These are phyloP conservation scores for Claviceps pusilla DNA, from an alignment of 2,329 filamentous ascomycete genomes.

Conservation along the genomic window DNA sequence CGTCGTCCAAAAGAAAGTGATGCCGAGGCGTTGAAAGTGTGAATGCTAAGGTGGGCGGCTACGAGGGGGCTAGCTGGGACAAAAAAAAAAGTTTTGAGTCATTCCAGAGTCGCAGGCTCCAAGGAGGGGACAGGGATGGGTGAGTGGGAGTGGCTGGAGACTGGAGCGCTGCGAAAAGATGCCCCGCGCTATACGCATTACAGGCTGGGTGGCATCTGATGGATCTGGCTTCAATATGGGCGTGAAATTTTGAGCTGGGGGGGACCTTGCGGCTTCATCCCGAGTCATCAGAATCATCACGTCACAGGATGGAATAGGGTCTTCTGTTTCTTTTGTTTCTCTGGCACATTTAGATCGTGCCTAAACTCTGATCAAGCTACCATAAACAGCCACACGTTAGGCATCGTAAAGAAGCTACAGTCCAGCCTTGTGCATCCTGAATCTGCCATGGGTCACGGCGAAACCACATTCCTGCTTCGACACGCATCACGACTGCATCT, in stretches of 20 bases:
- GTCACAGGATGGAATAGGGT: background rate
- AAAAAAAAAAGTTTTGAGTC: slow-evolving; percentile 19
- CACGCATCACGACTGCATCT: too few relatives aligned
- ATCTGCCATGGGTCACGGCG: too few relatives aligned
- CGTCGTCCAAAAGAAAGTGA: background rate
- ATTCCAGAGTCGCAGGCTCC: slow-evolving; percentile 6
- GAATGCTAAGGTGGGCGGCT: background rate
- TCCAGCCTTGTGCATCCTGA: too few relatives aligned
- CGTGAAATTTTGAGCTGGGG: too few relatives aligned
- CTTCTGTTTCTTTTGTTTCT: background rate
- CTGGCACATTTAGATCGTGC: too few relatives aligned
- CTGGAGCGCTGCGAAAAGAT: background rate
- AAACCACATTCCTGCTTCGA: too few relatives aligned
- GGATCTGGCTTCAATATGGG: too few relatives aligned
- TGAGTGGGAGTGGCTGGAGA: background rate
- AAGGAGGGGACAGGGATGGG: background rate
- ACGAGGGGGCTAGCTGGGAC: slow-evolving; percentile 4
- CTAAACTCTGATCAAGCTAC: background rate
- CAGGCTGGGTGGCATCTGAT: too few relatives aligned
- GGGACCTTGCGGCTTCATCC: too few relatives aligned
- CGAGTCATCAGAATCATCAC: background rate
- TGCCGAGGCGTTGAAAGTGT: background rate
- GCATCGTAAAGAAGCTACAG: too few relatives aligned
- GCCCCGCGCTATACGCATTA: background rate
- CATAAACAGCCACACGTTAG: background rate